phyloP scores from a whole-genome alignment of 2,329 filamentous ascomycete genomes.

The Xenosphaeropsis pyriputrescens region DNA sequence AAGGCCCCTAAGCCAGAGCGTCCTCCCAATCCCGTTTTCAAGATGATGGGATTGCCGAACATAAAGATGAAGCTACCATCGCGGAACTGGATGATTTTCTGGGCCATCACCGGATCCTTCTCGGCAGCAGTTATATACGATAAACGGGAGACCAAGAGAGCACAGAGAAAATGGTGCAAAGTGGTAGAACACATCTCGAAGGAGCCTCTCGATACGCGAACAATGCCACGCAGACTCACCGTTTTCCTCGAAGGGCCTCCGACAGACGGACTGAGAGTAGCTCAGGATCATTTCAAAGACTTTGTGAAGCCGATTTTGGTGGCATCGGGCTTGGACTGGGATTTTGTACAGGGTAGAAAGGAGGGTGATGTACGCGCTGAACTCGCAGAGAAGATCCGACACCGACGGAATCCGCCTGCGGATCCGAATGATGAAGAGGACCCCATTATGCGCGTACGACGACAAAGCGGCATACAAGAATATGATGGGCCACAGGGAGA shows the following conservation, averaged over 20 bases:
- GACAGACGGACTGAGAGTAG: conserved; percentile 65
- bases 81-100: conserved; percentile 96
- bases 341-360: conserved; percentile 80
- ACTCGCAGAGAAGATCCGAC: conserved; percentile 73
- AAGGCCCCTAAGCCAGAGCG: conserved; percentile 27
- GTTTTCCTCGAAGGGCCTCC: conserved; percentile 79
- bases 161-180: conserved; percentile 74
- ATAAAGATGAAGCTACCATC: conserved; percentile 77
- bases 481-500: conserved; percentile 69
- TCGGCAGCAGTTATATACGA: conserved; percentile 80
- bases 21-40: conserved; percentile 54
- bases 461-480: conserved; percentile 50
- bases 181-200: conserved; percentile 73
- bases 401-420: conserved; percentile 35
- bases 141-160: conserved; percentile 73
- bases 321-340: conserved; percentile 85
- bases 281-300: conserved; percentile 92
- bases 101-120: conserved; percentile 63
- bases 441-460: conserved; percentile 47
- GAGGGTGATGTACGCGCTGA: conserved; percentile 87
- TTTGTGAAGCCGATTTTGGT: conserved; percentile 91
- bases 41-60: conserved; percentile 68
- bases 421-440: conserved; percentile 30
- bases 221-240: conserved; percentile 71
- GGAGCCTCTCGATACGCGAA: conserved; percentile 55